Base-by-base conservation (phyloP, 75 land plant genomes). In the Pinus taeda region DNA sequence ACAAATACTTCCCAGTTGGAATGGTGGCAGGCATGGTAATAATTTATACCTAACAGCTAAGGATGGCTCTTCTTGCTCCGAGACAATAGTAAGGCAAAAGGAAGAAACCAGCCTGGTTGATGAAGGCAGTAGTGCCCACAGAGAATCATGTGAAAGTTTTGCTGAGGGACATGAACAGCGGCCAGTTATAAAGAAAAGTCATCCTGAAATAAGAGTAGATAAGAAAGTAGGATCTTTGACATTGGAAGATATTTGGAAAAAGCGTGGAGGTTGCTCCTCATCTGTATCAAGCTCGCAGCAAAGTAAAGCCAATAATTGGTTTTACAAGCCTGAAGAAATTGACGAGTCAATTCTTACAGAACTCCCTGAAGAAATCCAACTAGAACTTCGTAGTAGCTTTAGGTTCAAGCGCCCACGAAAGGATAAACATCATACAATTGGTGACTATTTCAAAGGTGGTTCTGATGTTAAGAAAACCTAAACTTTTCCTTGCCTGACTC, bases 281-380 rank as follows among this genome's bases (percentile, higher is more conserved):
- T 15, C 26, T 45, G 74, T 73, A n/a, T 64, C 64, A 61, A 53
- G 66, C 22, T 22, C 14, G 59, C 76, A 63, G 21, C 57, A 73
- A 78, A 78, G 70, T 20, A 76, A 73, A 69, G 1, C 36, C 20
- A 59, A 57, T 55, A 36, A 26, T 70, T 93, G 95, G 97, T 76
- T 75, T 61, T 94, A 86, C 83, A 86, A 85, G 22, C 57, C 80
- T 26, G 92, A 83, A 60, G 92, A 94, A 30, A 91, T 94, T 70
- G 97, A 94, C 55, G 83, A 82, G 14, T 57, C 81, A 57, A 86
- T 90, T 33, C 70, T 94, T n/a, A 79, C 84, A 69, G 93, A 94
- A 71, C 81, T 94, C 22, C 97, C 97, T 0, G 71, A 45, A 26
- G 90, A 94, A 77, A 88, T 94, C 61, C 97, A 88, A 61, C 77